A percentile compares a stretch with the other conserved stretches of the same genome.
These are phyloP conservation scores for Ascochyta rabiei DNA, from an alignment of 2,329 filamentous ascomycete genomes.

Conservation along the genomic window DNA sequence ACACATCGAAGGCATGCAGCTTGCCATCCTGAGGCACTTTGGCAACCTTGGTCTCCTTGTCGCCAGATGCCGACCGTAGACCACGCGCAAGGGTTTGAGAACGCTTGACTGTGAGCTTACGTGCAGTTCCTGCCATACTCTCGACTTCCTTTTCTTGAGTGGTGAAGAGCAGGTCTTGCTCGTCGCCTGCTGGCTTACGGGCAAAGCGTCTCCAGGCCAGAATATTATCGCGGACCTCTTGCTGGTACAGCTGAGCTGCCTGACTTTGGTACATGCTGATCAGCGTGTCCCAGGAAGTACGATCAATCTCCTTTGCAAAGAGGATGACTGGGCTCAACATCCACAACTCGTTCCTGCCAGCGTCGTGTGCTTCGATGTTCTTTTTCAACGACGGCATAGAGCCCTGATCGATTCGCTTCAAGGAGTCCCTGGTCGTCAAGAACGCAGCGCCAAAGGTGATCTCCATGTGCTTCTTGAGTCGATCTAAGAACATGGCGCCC, in stretches of 20 bases:
- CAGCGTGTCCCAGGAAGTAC: conserved; percentile 78
- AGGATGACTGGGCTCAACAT: conserved; percentile 86
- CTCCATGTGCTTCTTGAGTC: conserved; percentile 81
- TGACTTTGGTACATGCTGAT: conserved; percentile 81
- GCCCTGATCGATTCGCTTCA: conserved; percentile 57
- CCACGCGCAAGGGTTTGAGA: conserved; percentile 84
- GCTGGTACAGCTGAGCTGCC: conserved; percentile 76
- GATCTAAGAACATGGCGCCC: conserved; percentile 75
- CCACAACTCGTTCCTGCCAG: conserved; percentile 78
- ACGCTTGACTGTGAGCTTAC: conserved; percentile 91
- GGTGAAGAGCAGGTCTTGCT: conserved; percentile 86
- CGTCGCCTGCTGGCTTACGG: conserved; percentile 75
- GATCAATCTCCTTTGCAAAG: conserved; percentile 85
- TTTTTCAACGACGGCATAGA: conserved; percentile 62
- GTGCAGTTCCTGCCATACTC: conserved; percentile 68
- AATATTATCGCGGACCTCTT: conserved; percentile 79
- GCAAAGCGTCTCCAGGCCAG: conserved; percentile 80
- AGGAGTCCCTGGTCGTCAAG: conserved; percentile 68
- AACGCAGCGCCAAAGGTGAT: conserved; percentile 79
- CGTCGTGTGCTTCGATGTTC: conserved; percentile 71
- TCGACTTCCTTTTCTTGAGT: conserved; percentile 88
- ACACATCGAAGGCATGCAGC: conserved; percentile 79
- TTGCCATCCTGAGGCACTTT: conserved; percentile 66
- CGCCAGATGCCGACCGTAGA: conserved; percentile 70
- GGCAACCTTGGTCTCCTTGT: conserved; percentile 62